Evolutionary conservation across 2,329 filamentous ascomycete genomes (phyloP).

Genomic region (Cordyceps cateniannulata): DNA sequence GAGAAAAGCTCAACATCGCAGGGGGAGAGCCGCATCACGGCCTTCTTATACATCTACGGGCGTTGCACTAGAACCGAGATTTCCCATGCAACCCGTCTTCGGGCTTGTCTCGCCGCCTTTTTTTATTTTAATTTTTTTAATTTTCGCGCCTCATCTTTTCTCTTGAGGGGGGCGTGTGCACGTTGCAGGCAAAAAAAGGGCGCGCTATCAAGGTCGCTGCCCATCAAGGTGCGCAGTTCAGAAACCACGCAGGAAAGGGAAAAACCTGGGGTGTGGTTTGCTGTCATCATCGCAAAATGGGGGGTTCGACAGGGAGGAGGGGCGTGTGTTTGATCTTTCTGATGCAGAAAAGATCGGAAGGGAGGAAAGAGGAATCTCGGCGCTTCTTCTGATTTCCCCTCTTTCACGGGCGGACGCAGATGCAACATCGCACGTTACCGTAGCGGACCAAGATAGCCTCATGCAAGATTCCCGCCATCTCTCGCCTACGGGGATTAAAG

Average conservation of each 20-base stretch:
- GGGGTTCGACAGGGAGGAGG: neutral
- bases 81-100: no score
- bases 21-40: neutral
- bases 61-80: no score
- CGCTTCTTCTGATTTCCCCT: neutral
- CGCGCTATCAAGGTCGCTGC: constrained; percentile 6
- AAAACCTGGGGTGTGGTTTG: neutral
- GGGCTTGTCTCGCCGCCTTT: neutral
- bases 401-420: neutral
- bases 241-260: neutral
- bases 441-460: neutral
- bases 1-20: neutral
- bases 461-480: neutral
- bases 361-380: neutral
- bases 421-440: neutral
- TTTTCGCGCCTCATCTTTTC: neutral
- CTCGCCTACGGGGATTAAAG: no score
- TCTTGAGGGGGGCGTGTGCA: neutral
- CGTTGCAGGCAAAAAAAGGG: neutral
- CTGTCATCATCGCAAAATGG: neutral
- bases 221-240: constrained; percentile 7
- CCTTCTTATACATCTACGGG: neutral
- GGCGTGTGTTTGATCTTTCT: neutral
- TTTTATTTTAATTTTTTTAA: neutral
- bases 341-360: neutral